Base-by-base conservation (phyloP, 106 monocot species). In the Dioscorea alata region DNA sequence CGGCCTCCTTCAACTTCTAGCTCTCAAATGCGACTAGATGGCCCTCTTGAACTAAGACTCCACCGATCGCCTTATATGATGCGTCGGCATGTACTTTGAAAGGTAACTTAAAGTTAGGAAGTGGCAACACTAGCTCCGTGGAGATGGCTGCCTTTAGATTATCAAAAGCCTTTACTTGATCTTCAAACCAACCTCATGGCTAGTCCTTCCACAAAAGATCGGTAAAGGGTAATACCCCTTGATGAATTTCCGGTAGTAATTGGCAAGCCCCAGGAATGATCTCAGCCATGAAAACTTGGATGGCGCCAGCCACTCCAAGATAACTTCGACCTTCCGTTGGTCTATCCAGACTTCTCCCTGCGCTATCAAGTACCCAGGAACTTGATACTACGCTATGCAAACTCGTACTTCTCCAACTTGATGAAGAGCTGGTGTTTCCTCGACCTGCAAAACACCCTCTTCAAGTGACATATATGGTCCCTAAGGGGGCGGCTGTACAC, bases 1-100 rank as follows among this genome's bases (percentile, higher is more conserved):
- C n/a, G n/a, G n/a, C n/a, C n/a, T n/a, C n/a, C n/a, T n/a, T n/a
- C n/a, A n/a, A n/a, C n/a, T n/a, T n/a, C n/a, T n/a, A n/a, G n/a
- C n/a, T n/a, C n/a, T n/a, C n/a, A n/a, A n/a, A n/a, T n/a, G n/a
- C n/a, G n/a, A n/a, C n/a, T n/a, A n/a, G n/a, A n/a, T n/a, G n/a
- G n/a, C n/a, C n/a, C n/a, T n/a, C n/a, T n/a, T n/a, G n/a, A n/a
- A n/a, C n/a, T n/a, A n/a, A n/a, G n/a, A n/a, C n/a, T n/a, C n/a
- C n/a, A n/a, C n/a, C n/a, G n/a, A n/a, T n/a, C n/a, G n/a, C n/a
- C n/a, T n/a, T 8, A n/a, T n/a, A n/a, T n/a, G n/a, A n/a, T n/a
- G n/a, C n/a, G n/a, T n/a, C n/a, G n/a, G n/a, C n/a, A n/a, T 59
- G 59, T 59, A 59, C 59, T 19, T 59, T 19, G 10, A 59, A 59